These are phyloP conservation scores for Chalciporus sphaerocephalus DNA, from an alignment of 768 basidiomycete species.

Conservation along the genomic window DNA sequence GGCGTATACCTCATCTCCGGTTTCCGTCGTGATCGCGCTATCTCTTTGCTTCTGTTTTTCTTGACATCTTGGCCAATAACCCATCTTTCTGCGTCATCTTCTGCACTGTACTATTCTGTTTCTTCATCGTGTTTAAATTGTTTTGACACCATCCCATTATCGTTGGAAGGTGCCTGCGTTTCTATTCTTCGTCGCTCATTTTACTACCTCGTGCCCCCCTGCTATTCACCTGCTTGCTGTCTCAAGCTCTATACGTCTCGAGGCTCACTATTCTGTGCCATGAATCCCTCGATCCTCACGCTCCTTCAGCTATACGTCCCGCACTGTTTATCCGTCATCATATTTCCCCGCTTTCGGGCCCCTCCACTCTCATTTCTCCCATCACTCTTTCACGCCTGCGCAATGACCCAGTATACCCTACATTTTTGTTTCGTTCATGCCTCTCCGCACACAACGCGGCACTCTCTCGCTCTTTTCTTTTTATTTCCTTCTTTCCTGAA, in stretches of 20 bases:
- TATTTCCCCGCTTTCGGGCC: constrained; percentile 7
- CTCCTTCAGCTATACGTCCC: constrained; percentile 1
- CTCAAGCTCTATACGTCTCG: constrained; percentile 2
- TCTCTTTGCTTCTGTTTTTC: constrained; percentile 3
- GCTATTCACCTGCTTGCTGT: constrained; percentile 9
- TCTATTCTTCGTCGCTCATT: constrained; percentile 2
- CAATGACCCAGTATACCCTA: not conserved
- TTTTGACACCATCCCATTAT: not conserved
- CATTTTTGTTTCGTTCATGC: not conserved
- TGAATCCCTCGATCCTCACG: constrained; percentile 11
- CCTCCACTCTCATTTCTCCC: not conserved
- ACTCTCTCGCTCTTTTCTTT: not conserved
- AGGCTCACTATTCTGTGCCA: constrained; percentile 12
- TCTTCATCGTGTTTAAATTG: constrained; percentile 11
- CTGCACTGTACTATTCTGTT: constrained; percentile 8
- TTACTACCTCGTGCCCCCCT: not conserved
- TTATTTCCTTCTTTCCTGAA: not conserved
- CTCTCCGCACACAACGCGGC: not conserved
- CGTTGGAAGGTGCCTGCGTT: constrained; percentile 7
- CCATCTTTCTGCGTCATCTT: constrained; percentile 9
- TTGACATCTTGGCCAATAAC: constrained; percentile 15
- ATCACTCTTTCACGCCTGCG: not conserved
- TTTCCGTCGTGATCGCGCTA: constrained; percentile 3
- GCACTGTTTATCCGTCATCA: constrained; percentile 17
- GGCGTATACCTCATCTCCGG: constrained; percentile 2